phyloP scores from a whole-genome alignment of 371 early-diverging fungal genomes.

The Saksenaea vasiformis region DNA sequence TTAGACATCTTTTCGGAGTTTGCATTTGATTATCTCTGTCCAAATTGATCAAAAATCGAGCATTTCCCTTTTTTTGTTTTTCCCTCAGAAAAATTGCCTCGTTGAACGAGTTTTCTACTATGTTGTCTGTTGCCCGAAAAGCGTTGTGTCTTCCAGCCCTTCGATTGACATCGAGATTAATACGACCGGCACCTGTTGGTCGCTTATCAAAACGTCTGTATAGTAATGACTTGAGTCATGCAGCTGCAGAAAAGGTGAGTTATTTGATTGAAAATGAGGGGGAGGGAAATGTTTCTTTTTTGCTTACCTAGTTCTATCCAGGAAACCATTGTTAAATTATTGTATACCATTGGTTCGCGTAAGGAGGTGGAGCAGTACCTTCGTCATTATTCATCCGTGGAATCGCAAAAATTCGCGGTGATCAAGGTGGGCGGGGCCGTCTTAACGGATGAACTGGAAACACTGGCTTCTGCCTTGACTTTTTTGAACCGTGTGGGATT shows the following conservation, averaged over 20 bases:
- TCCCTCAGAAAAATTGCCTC: not conserved
- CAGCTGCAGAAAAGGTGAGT: conserved; percentile 44
- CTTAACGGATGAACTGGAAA: conserved; percentile 90
- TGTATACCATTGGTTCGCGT: conserved; percentile 97
- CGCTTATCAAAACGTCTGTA: conserved; percentile 20
- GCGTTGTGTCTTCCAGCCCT: conserved; percentile 21
- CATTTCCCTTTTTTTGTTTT: conserved; percentile 10
- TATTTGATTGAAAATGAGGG: not conserved
- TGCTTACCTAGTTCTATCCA: conserved; percentile 32
- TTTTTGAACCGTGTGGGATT: conserved; percentile 96
- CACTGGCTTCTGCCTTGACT: conserved; percentile 91
- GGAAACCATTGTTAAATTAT: conserved; percentile 95
- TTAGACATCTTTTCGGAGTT: not conserved
- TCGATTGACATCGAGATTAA: conserved; percentile 17
- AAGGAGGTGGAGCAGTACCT: conserved; percentile 98
- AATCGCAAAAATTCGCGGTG: conserved; percentile 98
- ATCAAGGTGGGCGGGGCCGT: conserved; percentile 99
- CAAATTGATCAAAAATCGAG: not conserved
- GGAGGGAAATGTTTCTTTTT: not conserved
- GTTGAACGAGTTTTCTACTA: not conserved
- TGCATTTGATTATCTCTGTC: not conserved
- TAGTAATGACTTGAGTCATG: conserved; percentile 21
- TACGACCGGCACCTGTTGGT: conserved; percentile 13
- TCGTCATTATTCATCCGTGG: conserved; percentile 92
- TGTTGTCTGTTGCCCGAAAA: conserved; percentile 43